Evolutionary conservation across 805 yeast genomes (phyloP).

Genomic region (Myxozyma kluyveri): DNA sequence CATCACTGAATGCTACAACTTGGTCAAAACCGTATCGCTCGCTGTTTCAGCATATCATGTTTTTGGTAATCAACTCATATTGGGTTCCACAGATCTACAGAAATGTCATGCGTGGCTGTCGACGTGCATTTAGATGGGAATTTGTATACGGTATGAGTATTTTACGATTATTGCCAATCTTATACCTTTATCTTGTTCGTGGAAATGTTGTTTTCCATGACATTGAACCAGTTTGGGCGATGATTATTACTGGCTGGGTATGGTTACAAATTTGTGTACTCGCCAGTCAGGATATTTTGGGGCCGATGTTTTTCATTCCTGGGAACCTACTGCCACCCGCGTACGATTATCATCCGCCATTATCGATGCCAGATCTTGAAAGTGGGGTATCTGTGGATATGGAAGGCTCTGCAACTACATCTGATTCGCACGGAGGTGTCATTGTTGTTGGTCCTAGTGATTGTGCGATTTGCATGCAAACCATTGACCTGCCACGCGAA

Average conservation of each 20-base stretch:
- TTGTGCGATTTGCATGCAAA: conserved; percentile 89
- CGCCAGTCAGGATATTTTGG: conserved; percentile 62
- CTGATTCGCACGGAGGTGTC: conserved; percentile 13
- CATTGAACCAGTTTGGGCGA: conserved; percentile 56
- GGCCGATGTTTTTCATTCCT: conserved; percentile 82
- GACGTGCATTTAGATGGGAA: conserved; percentile 68
- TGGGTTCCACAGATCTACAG: conserved; percentile 90
- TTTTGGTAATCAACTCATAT: conserved; percentile 59
- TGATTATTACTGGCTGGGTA: conserved; percentile 54
- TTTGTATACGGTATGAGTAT: conserved; percentile 69
- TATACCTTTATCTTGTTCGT: conserved; percentile 52
- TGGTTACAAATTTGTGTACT: conserved; percentile 56
- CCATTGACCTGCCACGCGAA: conserved; percentile 50
- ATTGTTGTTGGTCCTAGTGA: conserved; percentile 40
- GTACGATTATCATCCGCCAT: conserved; percentile 75
- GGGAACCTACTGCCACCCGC: conserved; percentile 70
- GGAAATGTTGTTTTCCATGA: conserved; percentile 67
- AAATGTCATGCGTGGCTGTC: conserved; percentile 65
- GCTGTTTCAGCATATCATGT: conserved; percentile 55
- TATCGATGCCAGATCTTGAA: conserved; percentile 58
- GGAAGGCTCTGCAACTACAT: conserved; percentile 35
- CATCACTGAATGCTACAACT: conserved; percentile 53
- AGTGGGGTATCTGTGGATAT: conserved; percentile 40
- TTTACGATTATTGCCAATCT: conserved; percentile 61
- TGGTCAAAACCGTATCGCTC: conserved; percentile 63